Base-by-base conservation (phyloP, 2,329 filamentous ascomycete genomes). In the Colletotrichum nymphaeae region DNA sequence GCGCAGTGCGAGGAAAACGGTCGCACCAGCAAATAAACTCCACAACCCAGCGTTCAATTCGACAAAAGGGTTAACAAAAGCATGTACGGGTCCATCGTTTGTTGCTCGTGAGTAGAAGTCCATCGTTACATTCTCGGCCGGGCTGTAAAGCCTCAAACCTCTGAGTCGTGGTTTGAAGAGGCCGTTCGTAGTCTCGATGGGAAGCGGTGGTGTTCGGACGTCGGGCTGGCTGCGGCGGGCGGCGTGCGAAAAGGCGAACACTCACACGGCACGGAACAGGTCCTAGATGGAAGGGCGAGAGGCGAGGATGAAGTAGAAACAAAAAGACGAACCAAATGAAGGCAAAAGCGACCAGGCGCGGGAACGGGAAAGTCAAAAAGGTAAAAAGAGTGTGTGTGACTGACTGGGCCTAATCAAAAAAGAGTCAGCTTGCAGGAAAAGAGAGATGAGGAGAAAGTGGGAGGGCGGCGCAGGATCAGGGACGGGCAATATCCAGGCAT, bases 31-130 rank as follows among this genome's bases (percentile, higher is more conserved):
- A 42, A 82, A 83, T 6, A 83, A 75, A 22, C 74, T 75, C 82
- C 82, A 83, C 16, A 83, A 62, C 2, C 81, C 81, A 16, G 73
- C 77, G 59, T 82, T 83, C 52, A 83, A 56, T 74, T 82, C 79
- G 14, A 62, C 65, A 24, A 74, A 80, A 1, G 80, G 80, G 49
- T 78, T 76, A 53, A 81, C 73, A 60, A 79, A 81, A 19, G 53
- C 9, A 60, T 79, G 77, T 63, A 80, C 77, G 9, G 66, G 52
- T 63, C 76, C 75, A 32, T 76, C 74, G 66, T 80, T 49, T 49
- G 16, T 62, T 73, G 77, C 75, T 60, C 79, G 78, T 24, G 69
- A 7, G n/a, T 60, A 11, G 63, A 12, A 32, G 5, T 37, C 64
- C 70, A 73, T 73, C 35, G 42, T 65, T 7, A 70, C 70, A 73